Conservation (phyloP, 768 basidiomycete species). For the Guyanaporus albipodus region DNA sequence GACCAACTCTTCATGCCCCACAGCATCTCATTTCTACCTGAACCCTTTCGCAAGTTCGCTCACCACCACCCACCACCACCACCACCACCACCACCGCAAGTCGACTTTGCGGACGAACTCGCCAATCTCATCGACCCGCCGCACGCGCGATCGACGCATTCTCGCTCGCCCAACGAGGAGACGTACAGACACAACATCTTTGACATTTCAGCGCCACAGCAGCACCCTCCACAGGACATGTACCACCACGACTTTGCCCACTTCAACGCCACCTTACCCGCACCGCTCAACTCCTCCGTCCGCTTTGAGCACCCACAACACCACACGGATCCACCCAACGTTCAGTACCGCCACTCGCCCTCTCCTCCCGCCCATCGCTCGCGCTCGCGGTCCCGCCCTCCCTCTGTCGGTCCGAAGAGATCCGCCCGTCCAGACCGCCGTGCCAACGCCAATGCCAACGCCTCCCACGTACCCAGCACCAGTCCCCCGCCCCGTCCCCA, state of each 20-base stretch:
- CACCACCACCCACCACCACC: conserved; percentile 14
- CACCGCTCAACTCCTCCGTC: conserved; percentile 49
- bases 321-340: too few relatives aligned
- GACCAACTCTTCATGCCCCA: conserved; percentile 43
- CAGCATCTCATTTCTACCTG: conserved; percentile 45
- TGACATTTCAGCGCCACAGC: conserved; percentile 43
- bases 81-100: conserved; percentile 20
- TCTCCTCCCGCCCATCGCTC: conserved; percentile 41
- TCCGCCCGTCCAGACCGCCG: conserved; percentile 49
- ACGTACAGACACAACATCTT: conserved; percentile 56
- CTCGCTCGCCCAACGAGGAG: conserved; percentile 38
- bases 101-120: conserved; percentile 70
- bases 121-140: conserved; percentile 51
- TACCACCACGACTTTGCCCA: conserved; percentile 34
- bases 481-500: conserved; percentile 43
- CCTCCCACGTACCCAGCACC: conserved; percentile 50
- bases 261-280: conserved; percentile 49
- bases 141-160: conserved; percentile 43
- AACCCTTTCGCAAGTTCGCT: conserved; percentile 50
- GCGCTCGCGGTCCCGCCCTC: conserved; percentile 38
- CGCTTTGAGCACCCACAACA: conserved; percentile 52
- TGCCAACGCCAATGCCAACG: conserved; percentile 58
- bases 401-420: conserved; percentile 48
- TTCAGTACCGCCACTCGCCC: conserved; percentile 25
- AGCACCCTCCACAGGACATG: conserved; percentile 28